Percentiles rank a stretch among this genome's conserved stretches.
These are phyloP conservation scores for Rubroboletus pulcherrimus DNA, from an alignment of 768 basidiomycete genomes.

Conservation along the genomic window DNA sequence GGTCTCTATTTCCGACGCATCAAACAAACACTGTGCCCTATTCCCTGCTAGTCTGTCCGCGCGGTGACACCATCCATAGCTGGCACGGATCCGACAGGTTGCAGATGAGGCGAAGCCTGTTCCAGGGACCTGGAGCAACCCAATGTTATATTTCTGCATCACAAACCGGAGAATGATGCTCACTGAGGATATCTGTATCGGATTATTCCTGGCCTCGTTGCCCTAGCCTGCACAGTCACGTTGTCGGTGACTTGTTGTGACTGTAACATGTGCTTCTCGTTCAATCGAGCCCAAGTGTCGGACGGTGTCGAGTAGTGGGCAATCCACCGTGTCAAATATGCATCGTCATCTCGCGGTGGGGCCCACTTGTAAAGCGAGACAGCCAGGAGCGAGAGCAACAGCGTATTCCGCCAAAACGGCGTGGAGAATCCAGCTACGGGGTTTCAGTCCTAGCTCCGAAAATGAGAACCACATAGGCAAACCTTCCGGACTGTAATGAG, in stretches of 20 bases:
- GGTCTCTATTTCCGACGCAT: background rate
- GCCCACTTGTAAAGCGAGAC: constrained; percentile 66
- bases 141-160: constrained; percentile 2
- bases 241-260: constrained; percentile 39
- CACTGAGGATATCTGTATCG: constrained; percentile 74
- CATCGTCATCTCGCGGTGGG: constrained; percentile 56
- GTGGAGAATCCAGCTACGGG: constrained; percentile 49
- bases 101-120: constrained; percentile 57
- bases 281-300: constrained; percentile 52
- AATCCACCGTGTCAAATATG: constrained; percentile 65
- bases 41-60: constrained; percentile 28
- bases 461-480: constrained; percentile 15
- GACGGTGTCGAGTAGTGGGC: constrained; percentile 50
- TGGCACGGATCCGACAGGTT: constrained; percentile 49
- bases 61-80: constrained; percentile 35
- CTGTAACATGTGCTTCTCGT: constrained; percentile 51
- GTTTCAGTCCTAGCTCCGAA: constrained; percentile 4
- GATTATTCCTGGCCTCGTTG: constrained; percentile 47
- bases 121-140: constrained; percentile 45
- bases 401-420: constrained; percentile 64
- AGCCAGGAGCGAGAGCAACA: constrained; percentile 47
- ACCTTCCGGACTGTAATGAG: constrained; percentile 62
- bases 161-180: constrained; percentile 29
- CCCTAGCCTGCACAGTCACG: constrained; percentile 40
- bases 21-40: background rate